These are phyloP conservation scores for Furcasterigmium furcatum DNA, from an alignment of 2,329 filamentous ascomycete species.

Conservation along the genomic window DNA sequence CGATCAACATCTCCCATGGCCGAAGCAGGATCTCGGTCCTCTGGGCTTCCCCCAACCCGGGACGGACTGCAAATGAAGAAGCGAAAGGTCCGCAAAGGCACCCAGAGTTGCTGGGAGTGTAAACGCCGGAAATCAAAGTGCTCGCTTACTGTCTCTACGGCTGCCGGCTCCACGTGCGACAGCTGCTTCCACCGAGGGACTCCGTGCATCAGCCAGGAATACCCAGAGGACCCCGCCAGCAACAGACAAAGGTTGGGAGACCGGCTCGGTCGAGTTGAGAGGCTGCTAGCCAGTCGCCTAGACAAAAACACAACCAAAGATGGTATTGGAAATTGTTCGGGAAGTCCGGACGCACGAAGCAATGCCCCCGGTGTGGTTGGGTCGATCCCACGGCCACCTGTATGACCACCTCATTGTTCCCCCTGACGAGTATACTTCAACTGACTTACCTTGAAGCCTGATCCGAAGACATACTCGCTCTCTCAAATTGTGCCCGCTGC, in stretches of 20 bases:
- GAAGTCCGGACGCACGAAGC: conserved; percentile 2
- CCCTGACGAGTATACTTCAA: no score
- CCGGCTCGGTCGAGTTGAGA: conserved; percentile 41
- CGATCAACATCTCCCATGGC: no score
- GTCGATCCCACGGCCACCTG: no score
- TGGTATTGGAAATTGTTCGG: neutral
- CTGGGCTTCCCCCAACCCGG: no score
- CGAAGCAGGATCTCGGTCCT: no score
- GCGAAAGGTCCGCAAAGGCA: conserved; percentile 50
- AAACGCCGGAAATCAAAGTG: conserved; percentile 52
- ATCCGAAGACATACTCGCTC: no score
- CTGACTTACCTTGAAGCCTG: no score
- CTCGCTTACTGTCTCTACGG: conserved; percentile 29
- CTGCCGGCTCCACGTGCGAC: conserved; percentile 35
- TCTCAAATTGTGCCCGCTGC: no score
- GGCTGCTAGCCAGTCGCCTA: conserved; percentile 34
- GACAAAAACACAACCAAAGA: conserved; percentile 1
- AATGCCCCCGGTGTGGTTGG: no score
- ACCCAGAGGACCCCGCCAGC: conserved; percentile 33
- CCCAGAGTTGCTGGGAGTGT: conserved; percentile 57
- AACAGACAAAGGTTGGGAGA: conserved; percentile 30
- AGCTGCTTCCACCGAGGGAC: conserved; percentile 40
- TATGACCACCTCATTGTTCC: no score
- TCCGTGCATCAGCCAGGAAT: conserved; percentile 45
- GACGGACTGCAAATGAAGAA: no score